These are phyloP conservation scores for Aspergillus eucalypticola DNA, from an alignment of 2,329 filamentous ascomycete genomes.

Conservation along the genomic window DNA sequence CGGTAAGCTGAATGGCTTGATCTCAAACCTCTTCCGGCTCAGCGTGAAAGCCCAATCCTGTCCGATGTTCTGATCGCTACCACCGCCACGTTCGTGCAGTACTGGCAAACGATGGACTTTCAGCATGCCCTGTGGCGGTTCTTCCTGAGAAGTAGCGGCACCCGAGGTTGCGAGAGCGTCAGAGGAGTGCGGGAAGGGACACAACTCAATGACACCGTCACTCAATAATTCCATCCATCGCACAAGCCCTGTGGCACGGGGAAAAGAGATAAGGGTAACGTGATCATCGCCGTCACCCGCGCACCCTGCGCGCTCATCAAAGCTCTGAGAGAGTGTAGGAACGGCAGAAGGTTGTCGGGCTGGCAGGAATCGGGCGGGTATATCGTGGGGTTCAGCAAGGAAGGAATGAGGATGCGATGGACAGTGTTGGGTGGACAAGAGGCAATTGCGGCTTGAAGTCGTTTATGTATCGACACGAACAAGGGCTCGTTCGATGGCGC, in stretches of 20 bases:
- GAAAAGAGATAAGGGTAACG: constrained; percentile 77
- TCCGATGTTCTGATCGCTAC: constrained; percentile 67
- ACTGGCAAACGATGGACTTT: constrained; percentile 80
- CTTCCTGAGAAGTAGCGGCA: constrained; percentile 61
- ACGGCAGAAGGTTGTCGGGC: constrained; percentile 74
- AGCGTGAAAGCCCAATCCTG: constrained; percentile 91
- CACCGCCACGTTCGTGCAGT: constrained; percentile 84
- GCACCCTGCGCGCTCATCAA: constrained; percentile 68
- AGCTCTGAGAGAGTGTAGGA: constrained; percentile 75
- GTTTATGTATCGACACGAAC: constrained; percentile 65
- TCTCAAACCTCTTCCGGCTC: constrained; percentile 77
- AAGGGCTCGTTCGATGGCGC: constrained; percentile 49
- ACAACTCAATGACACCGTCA: constrained; percentile 84
- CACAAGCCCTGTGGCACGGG: constrained; percentile 71
- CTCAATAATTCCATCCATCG: constrained; percentile 82
- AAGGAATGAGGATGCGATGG: constrained; percentile 83
- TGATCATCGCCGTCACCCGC: constrained; percentile 70
- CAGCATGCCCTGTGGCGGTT: constrained; percentile 82
- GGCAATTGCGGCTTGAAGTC: constrained; percentile 58
- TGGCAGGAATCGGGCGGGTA: constrained; percentile 70
- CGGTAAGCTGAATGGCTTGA: constrained; percentile 86
- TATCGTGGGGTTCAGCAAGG: constrained; percentile 79
- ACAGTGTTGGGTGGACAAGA: constrained; percentile 61
- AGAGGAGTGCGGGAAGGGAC: constrained; percentile 66
- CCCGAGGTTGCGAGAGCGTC: constrained; percentile 54